These are phyloP conservation scores for Lachnellula arida DNA, from an alignment of 2,329 filamentous ascomycete genomes.

Conservation along the genomic window DNA sequence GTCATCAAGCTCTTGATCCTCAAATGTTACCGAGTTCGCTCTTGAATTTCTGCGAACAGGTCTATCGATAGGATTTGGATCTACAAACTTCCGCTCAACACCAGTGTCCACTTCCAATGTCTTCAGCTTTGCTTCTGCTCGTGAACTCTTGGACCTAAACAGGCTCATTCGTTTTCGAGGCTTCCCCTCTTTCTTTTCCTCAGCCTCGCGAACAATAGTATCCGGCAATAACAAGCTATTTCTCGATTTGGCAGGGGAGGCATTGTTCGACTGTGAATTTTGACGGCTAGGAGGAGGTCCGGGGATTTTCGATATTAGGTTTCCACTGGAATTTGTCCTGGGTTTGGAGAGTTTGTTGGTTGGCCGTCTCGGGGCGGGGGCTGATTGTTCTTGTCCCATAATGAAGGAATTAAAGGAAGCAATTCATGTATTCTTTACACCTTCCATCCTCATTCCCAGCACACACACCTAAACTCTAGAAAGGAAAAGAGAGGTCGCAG, in stretches of 20 bases:
- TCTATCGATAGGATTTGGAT: slow-evolving; percentile 6
- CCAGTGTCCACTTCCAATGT: slow-evolving; percentile 2
- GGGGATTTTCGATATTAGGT: slow-evolving; percentile 14
- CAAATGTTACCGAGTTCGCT: background rate
- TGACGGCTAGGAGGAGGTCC: slow-evolving; percentile 14
- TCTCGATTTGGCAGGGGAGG: slow-evolving; percentile 10
- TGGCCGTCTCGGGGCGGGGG: slow-evolving; percentile 14
- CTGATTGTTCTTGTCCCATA: slow-evolving; percentile 30
- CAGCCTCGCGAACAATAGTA: slow-evolving; percentile 2
- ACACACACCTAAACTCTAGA: slow-evolving; percentile 4
- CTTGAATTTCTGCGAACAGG: slow-evolving; percentile 5
- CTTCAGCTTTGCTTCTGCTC: slow-evolving; percentile 3
- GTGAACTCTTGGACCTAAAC: slow-evolving; percentile 25
- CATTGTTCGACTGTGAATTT: slow-evolving; percentile 19
- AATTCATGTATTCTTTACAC: background rate
- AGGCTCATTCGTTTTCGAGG: slow-evolving; percentile 18
- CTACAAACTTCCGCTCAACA: slow-evolving; percentile 2
- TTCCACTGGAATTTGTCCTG: slow-evolving; percentile 24
- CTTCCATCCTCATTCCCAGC: slow-evolving; percentile 16
- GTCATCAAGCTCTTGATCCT: background rate
- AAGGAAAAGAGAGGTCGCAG: slow-evolving; percentile 1
- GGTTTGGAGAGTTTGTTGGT: slow-evolving; percentile 31
- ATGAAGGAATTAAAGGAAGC: slow-evolving; percentile 5
- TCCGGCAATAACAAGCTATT: slow-evolving; percentile 7
- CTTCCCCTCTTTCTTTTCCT: slow-evolving; percentile 1